A percentile compares a stretch with the other conserved stretches of the same genome.
Evolutionary conservation across 805 yeast genomes (phyloP).

Genomic region (Pachysolen tannophilus): DNA sequence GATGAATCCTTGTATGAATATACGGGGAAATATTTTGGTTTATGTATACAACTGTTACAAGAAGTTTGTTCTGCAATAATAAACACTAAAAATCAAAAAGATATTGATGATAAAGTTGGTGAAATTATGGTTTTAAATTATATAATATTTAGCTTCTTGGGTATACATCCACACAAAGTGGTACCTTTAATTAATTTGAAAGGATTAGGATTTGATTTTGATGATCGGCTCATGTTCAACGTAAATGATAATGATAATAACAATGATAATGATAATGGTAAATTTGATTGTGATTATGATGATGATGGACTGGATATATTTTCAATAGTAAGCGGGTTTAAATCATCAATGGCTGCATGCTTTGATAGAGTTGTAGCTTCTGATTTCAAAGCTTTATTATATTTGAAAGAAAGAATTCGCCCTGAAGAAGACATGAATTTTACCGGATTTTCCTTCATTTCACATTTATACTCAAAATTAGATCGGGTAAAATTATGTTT

Average conservation of each 20-base stretch:
- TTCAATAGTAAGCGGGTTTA: conserved; percentile 1
- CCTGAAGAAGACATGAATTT: background rate
- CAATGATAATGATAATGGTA: no score
- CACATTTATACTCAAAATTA: background rate
- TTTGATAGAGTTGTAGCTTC: background rate
- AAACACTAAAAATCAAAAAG: no score
- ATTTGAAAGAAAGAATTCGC: background rate
- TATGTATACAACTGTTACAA: background rate
- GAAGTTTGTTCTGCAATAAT: no score
- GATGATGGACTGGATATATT: background rate
- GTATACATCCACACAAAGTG: background rate
- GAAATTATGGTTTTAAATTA: background rate
- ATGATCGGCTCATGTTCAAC: no score
- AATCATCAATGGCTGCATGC: background rate
- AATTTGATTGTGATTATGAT: no score
- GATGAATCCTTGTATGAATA: background rate
- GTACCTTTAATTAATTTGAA: background rate
- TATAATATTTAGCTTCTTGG: background rate
- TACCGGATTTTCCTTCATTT: no score
- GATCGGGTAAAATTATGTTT: background rate
- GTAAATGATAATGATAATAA: no score
- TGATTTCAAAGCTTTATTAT: background rate
- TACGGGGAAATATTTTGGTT: background rate
- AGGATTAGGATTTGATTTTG: no score
- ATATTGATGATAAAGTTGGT: background rate